Percentiles rank a stretch among this genome's conserved stretches.
Evolutionary conservation across 805 yeast genomes (phyloP).

Genomic region (Wickerhamiella azymoides): DNA sequence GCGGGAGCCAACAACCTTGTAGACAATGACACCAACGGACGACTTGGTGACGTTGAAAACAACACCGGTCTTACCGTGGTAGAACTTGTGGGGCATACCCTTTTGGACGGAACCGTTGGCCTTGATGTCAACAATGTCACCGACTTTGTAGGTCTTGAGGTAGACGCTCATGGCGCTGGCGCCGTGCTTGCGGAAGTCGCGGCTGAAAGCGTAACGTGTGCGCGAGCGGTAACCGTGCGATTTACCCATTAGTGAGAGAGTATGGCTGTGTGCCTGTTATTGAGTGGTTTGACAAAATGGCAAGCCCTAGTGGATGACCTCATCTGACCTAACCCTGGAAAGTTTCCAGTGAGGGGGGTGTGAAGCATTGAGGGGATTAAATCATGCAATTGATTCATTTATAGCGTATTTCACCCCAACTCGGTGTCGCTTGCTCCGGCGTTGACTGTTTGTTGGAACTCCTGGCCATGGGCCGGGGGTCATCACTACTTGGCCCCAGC

Average conservation of each 20-base stretch:
- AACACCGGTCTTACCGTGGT: conserved; percentile 99
- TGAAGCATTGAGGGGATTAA: too few relatives aligned
- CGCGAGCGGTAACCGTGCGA: conserved; percentile 99
- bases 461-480: too few relatives aligned
- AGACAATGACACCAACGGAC: conserved; percentile 93
- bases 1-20: conserved; percentile 99
- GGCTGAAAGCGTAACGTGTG: conserved; percentile 99
- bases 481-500: too few relatives aligned
- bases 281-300: conserved; percentile 3
- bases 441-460: too few relatives aligned
- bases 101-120: conserved; percentile 98
- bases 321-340: too few relatives aligned
- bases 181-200: conserved; percentile 99
- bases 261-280: conserved; percentile 7
- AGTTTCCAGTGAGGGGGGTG: too few relatives aligned
- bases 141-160: conserved; percentile 93
- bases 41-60: conserved; percentile 98
- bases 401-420: too few relatives aligned
- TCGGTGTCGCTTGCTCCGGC: too few relatives aligned
- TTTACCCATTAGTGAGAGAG: conserved; percentile 19
- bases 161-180: conserved; percentile 86
- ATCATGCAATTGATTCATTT: too few relatives aligned
- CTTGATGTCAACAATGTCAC: conserved; percentile 98
- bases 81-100: conserved; percentile 99
- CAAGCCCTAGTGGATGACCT: conserved; percentile 1